Evolutionary conservation across 352 stramenopile genomes (phyloP).

Genomic region (Vaucheria bursata): DNA sequence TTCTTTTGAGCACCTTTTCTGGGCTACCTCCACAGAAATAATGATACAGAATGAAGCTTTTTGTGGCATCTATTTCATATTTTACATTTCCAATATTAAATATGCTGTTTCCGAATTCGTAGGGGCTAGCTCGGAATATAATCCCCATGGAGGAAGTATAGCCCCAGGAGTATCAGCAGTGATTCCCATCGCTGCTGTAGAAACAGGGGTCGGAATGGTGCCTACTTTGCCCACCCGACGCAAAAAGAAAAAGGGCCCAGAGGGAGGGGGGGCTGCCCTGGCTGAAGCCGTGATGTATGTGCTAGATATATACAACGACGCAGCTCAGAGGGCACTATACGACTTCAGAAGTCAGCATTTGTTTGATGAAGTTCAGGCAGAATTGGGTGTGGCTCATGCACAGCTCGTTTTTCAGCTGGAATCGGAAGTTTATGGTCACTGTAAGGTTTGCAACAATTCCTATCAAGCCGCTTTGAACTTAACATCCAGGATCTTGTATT

Average conservation of each 20-base stretch:
- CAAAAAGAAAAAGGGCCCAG: slow-evolving; percentile 20
- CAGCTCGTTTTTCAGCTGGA: slow-evolving; percentile 62
- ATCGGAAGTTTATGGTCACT: slow-evolving; percentile 58
- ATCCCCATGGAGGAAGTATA: no score
- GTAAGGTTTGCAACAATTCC: slow-evolving; percentile 52
- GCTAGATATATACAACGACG: slow-evolving; percentile 74
- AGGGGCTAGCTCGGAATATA: no score
- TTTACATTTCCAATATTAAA: no score
- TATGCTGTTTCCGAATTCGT: no score
- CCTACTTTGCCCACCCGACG: not conserved
- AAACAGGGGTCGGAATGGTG: not conserved
- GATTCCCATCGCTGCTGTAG: no score
- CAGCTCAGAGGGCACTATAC: slow-evolving; percentile 54
- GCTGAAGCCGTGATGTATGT: slow-evolving; percentile 55
- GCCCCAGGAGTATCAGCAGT: no score
- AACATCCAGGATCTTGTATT: slow-evolving; percentile 43
- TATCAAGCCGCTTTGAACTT: slow-evolving; percentile 47
- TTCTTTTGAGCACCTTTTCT: no score
- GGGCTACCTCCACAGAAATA: no score
- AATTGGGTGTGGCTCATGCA: slow-evolving; percentile 68
- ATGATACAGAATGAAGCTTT: no score
- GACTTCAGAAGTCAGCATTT: slow-evolving; percentile 60
- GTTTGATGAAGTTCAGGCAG: slow-evolving; percentile 67
- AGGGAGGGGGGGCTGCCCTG: slow-evolving; percentile 26
- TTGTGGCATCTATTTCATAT: no score